Conservation (phyloP, 2,329 filamentous ascomycete species). For the Colletotrichum sp. region DNA sequence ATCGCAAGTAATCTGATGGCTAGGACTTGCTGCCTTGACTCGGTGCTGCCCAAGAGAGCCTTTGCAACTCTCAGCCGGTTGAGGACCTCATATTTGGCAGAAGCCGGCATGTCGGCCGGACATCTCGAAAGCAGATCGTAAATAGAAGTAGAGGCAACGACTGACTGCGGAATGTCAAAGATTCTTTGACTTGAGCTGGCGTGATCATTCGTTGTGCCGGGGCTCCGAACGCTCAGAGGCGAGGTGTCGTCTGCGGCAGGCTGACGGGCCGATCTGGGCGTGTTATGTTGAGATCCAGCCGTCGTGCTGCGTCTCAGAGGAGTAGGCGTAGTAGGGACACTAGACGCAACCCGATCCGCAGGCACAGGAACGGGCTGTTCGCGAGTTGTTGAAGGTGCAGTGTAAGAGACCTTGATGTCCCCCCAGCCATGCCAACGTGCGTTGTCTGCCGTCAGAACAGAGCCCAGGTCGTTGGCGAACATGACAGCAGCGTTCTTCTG, state of each 20-base stretch:
- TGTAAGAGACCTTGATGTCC: slow-evolving; percentile 78
- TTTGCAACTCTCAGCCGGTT: slow-evolving; percentile 85
- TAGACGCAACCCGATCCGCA: slow-evolving; percentile 33
- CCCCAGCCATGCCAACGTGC: slow-evolving; percentile 78
- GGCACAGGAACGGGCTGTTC: slow-evolving; percentile 1
- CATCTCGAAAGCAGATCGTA: slow-evolving; percentile 62
- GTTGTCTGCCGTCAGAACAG: slow-evolving; percentile 69
- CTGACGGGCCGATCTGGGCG: slow-evolving; percentile 41
- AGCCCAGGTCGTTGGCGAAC: slow-evolving; percentile 84
- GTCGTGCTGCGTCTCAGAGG: slow-evolving; percentile 75
- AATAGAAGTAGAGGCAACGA: slow-evolving; percentile 57
- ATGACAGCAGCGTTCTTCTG: slow-evolving; percentile 60
- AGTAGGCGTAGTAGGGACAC: slow-evolving; percentile 73
- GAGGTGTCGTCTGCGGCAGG: slow-evolving; percentile 41
- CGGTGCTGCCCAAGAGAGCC: slow-evolving; percentile 70
- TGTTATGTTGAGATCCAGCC: slow-evolving; percentile 47
- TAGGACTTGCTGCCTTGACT: slow-evolving; percentile 76
- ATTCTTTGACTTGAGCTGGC: slow-evolving; percentile 54
- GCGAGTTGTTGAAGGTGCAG: slow-evolving; percentile 25
- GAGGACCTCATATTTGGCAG: slow-evolving; percentile 83
- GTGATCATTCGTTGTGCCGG: slow-evolving; percentile 39
- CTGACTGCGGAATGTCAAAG: slow-evolving; percentile 68
- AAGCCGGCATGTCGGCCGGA: slow-evolving; percentile 70
- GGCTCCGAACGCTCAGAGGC: slow-evolving; percentile 55
- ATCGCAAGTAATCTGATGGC: slow-evolving; percentile 85